Percentiles rank a stretch among this genome's conserved stretches.
Evolutionary conservation across 441 rosid species (phyloP).

Genomic region (Croton laevigatus): DNA sequence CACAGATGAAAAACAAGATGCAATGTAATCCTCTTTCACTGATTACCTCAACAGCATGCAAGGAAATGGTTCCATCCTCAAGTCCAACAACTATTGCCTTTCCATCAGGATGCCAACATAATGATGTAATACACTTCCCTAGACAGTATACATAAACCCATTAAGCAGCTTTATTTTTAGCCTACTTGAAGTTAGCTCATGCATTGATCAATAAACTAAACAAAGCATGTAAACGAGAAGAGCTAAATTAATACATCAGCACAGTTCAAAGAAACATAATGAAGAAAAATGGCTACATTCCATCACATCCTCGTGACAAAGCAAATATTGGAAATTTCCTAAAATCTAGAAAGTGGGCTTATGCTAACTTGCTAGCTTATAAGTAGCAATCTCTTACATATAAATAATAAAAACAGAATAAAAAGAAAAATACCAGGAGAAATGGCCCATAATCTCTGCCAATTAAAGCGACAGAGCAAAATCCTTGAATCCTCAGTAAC

Average conservation of each 20-base stretch:
- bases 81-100: constrained; percentile 80
- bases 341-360: neutral
- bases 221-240: neutral
- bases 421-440: constrained; percentile 53
- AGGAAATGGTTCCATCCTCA: constrained; percentile 72
- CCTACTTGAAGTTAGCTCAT: neutral
- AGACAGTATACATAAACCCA: neutral
- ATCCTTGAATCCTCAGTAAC: constrained; percentile 82
- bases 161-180: neutral
- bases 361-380: neutral
- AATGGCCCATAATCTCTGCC: constrained; percentile 88
- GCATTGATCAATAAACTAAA: neutral
- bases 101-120: constrained; percentile 93
- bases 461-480: constrained; percentile 81
- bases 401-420: neutral
- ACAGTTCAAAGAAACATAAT: neutral
- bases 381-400: neutral
- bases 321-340: neutral
- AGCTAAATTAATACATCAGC: neutral
- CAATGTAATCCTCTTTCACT: neutral
- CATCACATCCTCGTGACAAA: neutral
- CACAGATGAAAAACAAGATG: neutral
- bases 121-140: constrained; percentile 70
- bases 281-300: neutral
- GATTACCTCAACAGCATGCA: constrained; percentile 86